Evolutionary conservation across 108 stramenopile genomes (phyloP), one percentile per base, ranked within the genome.

Genomic region (Skeletonema potamos): DNA sequence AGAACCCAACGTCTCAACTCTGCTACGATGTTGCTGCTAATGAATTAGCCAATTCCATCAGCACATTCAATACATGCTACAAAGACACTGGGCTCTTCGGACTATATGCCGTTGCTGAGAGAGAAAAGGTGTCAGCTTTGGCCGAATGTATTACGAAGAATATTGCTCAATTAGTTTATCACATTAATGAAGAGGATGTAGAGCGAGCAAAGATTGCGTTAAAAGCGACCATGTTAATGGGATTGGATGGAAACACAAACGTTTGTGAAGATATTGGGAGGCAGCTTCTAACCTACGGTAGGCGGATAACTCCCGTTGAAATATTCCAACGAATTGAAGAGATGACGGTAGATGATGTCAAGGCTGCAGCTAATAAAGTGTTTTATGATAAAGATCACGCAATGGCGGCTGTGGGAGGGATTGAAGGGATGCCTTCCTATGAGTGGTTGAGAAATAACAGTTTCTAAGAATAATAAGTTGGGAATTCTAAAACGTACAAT

Each of bases 61-160:
- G 78, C 56, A 96, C 98, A 10, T 99, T 99, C 86, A 99, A 99
- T 84, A 97, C 98, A n/a, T 96, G 96, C 86, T 99, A 99, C 91
- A 98, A 99, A 82, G 99, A 99, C 71, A 98, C 97, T 29, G 99
- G 99, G 9, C 86, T 99, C 11, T 99, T 99, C 76, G 99, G 98
- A 30, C 61, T 99, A n/a, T 98, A 99, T 78, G 92, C 93, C 28
- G 88, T 96, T 55, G 92, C 90, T 15, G 94, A 92, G 51, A 94
- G 95, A 74, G 95, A 95, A 82, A 92, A 93, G 78, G 82, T 96
- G 62, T 91, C 95, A 66, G 92, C 95, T 72, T 58, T 85, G 54
- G 89, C 96, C 81, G 86, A 84, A 84, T 87, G 89, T 83, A 84
- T 96, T 8, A 92, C 92, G 68, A 79, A 83, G 70, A 88, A 97